A percentile compares a stretch with the other conserved stretches of the same genome.
Conservation (phyloP, 352 stramenopile genomes). For the Pythium graminicola region DNA sequence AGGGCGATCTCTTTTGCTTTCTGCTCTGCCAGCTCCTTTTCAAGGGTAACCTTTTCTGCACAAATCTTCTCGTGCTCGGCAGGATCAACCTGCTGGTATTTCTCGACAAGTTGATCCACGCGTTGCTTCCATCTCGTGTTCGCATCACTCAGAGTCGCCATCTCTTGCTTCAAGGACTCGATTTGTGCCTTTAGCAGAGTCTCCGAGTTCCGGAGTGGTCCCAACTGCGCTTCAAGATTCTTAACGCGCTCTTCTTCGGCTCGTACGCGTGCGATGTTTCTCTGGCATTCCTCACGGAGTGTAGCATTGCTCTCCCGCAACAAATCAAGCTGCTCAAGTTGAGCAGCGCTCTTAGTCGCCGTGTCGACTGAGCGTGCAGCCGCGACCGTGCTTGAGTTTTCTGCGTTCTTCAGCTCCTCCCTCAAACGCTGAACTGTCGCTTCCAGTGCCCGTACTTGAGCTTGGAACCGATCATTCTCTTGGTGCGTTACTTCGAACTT, state of each 20-base stretch:
- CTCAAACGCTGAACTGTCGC: constrained; percentile 52
- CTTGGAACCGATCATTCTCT: constrained; percentile 52
- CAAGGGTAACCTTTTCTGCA: constrained; percentile 45
- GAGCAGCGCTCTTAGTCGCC: constrained; percentile 46
- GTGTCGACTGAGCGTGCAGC: background rate
- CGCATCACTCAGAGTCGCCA: constrained; percentile 45
- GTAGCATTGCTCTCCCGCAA: constrained; percentile 76
- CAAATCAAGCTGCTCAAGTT: constrained; percentile 68
- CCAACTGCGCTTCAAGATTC: constrained; percentile 44
- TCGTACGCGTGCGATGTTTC: constrained; percentile 45
- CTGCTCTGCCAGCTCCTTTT: constrained; percentile 38
- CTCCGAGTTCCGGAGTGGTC: constrained; percentile 41
- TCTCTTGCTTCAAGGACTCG: constrained; percentile 55
- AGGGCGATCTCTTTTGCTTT: constrained; percentile 35
- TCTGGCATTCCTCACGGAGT: constrained; percentile 64
- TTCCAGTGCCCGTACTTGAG: constrained; percentile 50
- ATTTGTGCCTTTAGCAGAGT: constrained; percentile 40
- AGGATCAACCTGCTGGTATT: constrained; percentile 77
- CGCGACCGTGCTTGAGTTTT: constrained; percentile 3
- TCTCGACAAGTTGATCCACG: constrained; percentile 77
- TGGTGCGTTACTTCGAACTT: constrained; percentile 67
- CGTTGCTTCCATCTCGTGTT: constrained; percentile 76
- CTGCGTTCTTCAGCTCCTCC: constrained; percentile 46
- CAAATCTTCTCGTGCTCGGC: constrained; percentile 65
- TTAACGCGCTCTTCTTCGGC: constrained; percentile 44